These are phyloP conservation scores for Rubus idaeus DNA, from an alignment of 306 rosid species.

Conservation along the genomic window DNA sequence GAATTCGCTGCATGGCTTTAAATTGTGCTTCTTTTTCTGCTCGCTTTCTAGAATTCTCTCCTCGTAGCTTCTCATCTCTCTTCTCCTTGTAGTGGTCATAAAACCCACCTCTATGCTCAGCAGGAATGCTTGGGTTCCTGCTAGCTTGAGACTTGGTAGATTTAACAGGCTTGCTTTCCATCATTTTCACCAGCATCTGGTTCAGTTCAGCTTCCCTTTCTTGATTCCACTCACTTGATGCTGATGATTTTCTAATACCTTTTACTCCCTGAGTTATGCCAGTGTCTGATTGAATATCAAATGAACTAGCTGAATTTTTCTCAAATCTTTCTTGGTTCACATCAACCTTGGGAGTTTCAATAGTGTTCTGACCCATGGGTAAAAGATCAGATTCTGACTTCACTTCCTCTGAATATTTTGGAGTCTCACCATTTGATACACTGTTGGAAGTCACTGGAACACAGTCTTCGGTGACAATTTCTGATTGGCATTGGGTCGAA, in stretches of 20 bases:
- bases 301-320: conserved; percentile 34
- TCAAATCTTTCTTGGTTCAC: conserved; percentile 46
- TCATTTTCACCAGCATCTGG: conserved; percentile 81
- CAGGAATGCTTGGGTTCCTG: conserved; percentile 48
- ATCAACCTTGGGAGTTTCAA: conserved; percentile 38
- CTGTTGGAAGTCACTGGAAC: conserved; percentile 42
- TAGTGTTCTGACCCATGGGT: conserved; percentile 35
- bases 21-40: conserved; percentile 68
- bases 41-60: conserved; percentile 51
- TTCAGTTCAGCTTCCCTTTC: conserved; percentile 79
- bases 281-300: conserved; percentile 47
- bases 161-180: conserved; percentile 58
- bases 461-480: conserved; percentile 47
- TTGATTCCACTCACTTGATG: conserved; percentile 75
- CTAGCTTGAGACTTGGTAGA: conserved; percentile 59
- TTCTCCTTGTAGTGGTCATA: conserved; percentile 81
- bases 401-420: conserved; percentile 35
- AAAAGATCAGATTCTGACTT: conserved; percentile 43
- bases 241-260: conserved; percentile 37
- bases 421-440: conserved; percentile 30
- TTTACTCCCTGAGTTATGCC: conserved; percentile 39
- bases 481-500: conserved; percentile 53
- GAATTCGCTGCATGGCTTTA: conserved; percentile 62
- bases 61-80: conserved; percentile 79
- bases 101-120: conserved; percentile 74